Evolutionary conservation across 2,329 filamentous ascomycete species (phyloP).

Genomic region (Rhinocladiella similis): DNA sequence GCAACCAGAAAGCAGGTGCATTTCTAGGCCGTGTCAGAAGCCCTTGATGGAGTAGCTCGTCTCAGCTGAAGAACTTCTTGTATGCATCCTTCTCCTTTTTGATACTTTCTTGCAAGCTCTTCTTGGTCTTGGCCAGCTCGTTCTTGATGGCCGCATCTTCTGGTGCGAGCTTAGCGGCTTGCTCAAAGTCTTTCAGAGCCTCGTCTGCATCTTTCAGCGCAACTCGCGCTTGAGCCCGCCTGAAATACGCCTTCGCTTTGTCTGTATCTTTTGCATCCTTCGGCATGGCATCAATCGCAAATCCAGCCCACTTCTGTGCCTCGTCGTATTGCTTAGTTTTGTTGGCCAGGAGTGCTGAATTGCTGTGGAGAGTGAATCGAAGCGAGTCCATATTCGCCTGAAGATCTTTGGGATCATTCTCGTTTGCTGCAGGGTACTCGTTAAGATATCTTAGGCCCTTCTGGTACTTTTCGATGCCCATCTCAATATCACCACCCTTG

Average conservation of each 20-base stretch:
- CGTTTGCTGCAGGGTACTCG: constrained; percentile 70
- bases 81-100: constrained; percentile 92
- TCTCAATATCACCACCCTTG: constrained; percentile 69
- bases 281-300: constrained; percentile 67
- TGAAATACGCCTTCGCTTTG: constrained; percentile 84
- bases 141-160: constrained; percentile 71
- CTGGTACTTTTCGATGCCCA: constrained; percentile 87
- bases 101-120: constrained; percentile 67
- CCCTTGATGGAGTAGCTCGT: neutral
- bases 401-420: constrained; percentile 69
- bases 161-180: constrained; percentile 73
- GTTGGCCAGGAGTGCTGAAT: constrained; percentile 80
- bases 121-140: constrained; percentile 78
- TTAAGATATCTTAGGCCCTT: constrained; percentile 89
- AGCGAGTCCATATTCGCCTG: constrained; percentile 68
- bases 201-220: constrained; percentile 81
- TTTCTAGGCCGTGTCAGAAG: too few species aligned
- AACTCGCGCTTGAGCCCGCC: constrained; percentile 73
- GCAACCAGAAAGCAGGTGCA: constrained; percentile 2
- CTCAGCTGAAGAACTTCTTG: constrained; percentile 75
- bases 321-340: constrained; percentile 75
- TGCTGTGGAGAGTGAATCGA: constrained; percentile 84
- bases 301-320: constrained; percentile 67
- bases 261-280: constrained; percentile 69
- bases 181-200: constrained; percentile 72